Percentiles rank a stretch among this genome's conserved stretches.
phyloP scores from a whole-genome alignment of 2,329 filamentous ascomycete species.

The Fusarium xylarioides region DNA sequence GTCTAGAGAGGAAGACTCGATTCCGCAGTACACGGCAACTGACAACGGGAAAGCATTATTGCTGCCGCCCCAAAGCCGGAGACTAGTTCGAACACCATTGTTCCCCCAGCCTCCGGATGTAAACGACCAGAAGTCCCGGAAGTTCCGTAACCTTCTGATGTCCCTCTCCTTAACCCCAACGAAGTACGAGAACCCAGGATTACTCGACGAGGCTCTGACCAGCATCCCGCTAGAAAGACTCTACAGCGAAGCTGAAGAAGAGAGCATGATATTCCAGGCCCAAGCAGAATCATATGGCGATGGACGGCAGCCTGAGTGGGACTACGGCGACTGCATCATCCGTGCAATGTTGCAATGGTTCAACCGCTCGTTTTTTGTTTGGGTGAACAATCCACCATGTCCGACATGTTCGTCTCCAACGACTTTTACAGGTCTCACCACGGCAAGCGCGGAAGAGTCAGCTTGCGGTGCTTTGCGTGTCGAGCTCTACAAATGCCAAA shows the following conservation, averaged over 20 bases:
- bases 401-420: neutral
- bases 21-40: neutral
- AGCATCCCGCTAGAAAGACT: neutral
- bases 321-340: neutral
- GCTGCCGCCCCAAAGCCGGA: neutral
- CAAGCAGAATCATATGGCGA: neutral
- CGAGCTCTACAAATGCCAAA: neutral
- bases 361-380: neutral
- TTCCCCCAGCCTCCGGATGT: neutral
- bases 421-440: accelerated
- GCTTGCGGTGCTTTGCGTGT: neutral
- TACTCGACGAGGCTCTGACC: neutral
- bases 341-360: neutral
- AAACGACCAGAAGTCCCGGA: neutral
- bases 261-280: neutral
- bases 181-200: neutral
- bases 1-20: accelerated
- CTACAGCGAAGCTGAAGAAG: neutral
- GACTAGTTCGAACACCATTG: neutral
- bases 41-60: neutral
- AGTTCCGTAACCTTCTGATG: neutral
- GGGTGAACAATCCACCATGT: neutral
- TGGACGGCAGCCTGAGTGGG: neutral
- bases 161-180: neutral
- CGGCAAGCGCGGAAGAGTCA: neutral